Conservation (phyloP, 305 asterid genomes). For the Vinca major region DNA sequence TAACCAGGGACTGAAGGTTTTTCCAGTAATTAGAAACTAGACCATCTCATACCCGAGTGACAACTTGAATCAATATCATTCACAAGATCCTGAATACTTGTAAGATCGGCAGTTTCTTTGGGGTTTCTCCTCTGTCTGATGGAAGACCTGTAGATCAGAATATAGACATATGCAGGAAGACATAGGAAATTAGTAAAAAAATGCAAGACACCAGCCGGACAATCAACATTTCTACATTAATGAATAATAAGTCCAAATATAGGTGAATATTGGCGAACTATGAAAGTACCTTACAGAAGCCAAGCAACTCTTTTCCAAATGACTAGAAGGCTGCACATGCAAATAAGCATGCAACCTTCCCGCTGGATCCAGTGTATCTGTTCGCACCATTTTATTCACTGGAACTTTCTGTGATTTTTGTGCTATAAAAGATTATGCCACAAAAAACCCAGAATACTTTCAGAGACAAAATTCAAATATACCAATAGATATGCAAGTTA, state of each 20-base stretch:
- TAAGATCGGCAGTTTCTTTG: conserved; percentile 80
- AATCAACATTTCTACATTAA: not conserved
- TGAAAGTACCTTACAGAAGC: conserved; percentile 60
- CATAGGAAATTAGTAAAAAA: not conserved
- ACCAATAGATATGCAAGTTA: conserved; percentile 12
- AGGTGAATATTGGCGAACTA: conserved; percentile 17
- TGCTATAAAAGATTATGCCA: conserved; percentile 30
- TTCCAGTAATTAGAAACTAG: not conserved
- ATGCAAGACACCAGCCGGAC: not conserved
- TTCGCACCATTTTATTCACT: conserved; percentile 79
- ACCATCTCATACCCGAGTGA: conserved; percentile 51
- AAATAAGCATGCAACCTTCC: conserved; percentile 94
- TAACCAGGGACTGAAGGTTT: conserved; percentile 1
- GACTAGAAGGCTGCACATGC: conserved; percentile 50
- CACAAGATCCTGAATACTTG: conserved; percentile 79
- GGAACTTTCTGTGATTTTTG: conserved; percentile 64
- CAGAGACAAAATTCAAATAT: conserved; percentile 18
- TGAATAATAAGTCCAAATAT: conserved; percentile 2
- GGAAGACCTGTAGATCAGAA: conserved; percentile 46
- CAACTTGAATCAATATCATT: conserved; percentile 56
- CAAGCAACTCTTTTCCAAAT: conserved; percentile 50
- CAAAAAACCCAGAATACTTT: conserved; percentile 10
- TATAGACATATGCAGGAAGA: no score
- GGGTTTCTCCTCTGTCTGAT: conserved; percentile 84
- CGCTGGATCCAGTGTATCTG: conserved; percentile 90